Evolutionary conservation across 2,329 filamentous ascomycete genomes (phyloP), one percentile per base, ranked within the genome.

Genomic region (Diaporthe eres): DNA sequence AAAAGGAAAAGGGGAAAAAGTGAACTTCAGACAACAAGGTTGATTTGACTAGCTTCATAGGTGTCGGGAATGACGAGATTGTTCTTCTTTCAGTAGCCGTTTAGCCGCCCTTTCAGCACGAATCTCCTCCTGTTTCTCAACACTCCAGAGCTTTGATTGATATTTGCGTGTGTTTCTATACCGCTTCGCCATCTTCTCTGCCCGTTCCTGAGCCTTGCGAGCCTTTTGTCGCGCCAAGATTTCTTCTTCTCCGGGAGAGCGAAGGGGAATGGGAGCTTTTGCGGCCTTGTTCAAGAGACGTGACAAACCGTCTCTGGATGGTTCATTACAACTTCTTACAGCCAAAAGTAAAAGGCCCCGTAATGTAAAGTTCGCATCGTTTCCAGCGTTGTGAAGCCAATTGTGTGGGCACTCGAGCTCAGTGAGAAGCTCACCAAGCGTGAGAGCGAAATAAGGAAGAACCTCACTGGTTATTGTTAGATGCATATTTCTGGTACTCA

Each of bases 161-260:
- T 55, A 55, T 31, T 55, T 55, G 51, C 12, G 25, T 55, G n/a
- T 55, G 13, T 31, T 55, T 31, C 2, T 31, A 55, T 28, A 28
- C 51, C 51, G 51, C 51, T 55, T 55, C 51, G 51, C 51, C 51
- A 55, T 55, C 51, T 55, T 55, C 51, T 55, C 51, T 55, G 51
- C 51, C 51, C 25, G 51, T 5, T 28, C 10, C 51, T 55, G 13
- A 55, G 51, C 51, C 51, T 55, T 55, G 51, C 31, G 51, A 55
- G 51, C n/a, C n/a, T 53, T 53, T 53, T 53, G 49, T 13, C 25
- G 49, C 49, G 49, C 49, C n/a, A 25, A 28, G 5, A 53, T 53
- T 53, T 28, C 22, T 53, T 53, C 49, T 53, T 53, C 49, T 53
- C 49, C 49, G n/a, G 49, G 49, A 15, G 49, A 53, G 49, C 49